Base-by-base conservation (phyloP, 805 yeast genomes). In the Metschnikowia peoriensis region DNA sequence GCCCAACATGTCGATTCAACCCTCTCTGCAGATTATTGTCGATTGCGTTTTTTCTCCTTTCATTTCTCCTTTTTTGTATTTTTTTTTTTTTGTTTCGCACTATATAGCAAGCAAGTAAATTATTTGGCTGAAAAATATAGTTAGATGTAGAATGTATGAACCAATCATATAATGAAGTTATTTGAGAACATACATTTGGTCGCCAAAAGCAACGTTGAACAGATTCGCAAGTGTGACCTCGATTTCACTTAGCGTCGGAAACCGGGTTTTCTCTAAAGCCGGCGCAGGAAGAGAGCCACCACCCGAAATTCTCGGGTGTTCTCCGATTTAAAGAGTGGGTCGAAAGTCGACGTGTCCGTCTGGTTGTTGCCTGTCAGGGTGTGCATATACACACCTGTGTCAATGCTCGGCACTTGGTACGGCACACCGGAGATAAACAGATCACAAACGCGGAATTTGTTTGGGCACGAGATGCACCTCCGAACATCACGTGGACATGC, bases 301-400 rank as follows among this genome's bases (percentile, higher is more conserved):
- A 35, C 47, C 47, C 47, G 47, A 28, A 1, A 12, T 14, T 9
- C 16, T 17, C 49, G 43, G 42, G 43, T 28, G 43, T 27, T n/a
- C 38, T 15, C 49, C 49, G 32, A 17, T 17, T 3, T 32, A 5
- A 41, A 11, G 32, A n/a, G 49, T 17, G 32, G 28, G 38, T 16
- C 34, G 16, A 28, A 41, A 41, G 28, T 39, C 28, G 14, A 40
- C 46, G 50, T 41, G 50, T 47, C 45, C 10, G 40, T 35, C 17
- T 22, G 11, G 17, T 28, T n/a, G 29, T 11, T 28, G 32, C 39
- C 50, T 47, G 50, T 47, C 50, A 47, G 46, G 46, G 28, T 39
- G 46, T 47, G 50, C 50, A 47, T 47, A 32, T 28, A 43, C 50
- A 28, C n/a, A 28, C 28, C 28, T 32, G 50, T 47, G 46, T 47